Evolutionary conservation across 208 protist species (phyloP).

Genomic region (Angomonas desouzai): DNA sequence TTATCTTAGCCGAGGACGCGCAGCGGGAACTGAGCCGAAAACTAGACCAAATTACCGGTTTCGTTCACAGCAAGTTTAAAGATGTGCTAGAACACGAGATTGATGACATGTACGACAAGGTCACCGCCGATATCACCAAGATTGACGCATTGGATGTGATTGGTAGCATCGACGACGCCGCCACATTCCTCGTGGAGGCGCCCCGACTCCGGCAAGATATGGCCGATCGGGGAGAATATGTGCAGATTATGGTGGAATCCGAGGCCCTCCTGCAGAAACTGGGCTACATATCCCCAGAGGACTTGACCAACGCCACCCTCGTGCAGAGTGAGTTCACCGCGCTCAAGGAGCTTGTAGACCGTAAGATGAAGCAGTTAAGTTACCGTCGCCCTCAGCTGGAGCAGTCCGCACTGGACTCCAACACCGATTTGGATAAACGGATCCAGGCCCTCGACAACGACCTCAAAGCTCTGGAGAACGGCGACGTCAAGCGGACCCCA

Average conservation of each 20-base stretch:
- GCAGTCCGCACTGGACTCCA: conserved; percentile 47
- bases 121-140: conserved; percentile 58
- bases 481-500: conserved; percentile 33
- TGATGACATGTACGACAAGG: conserved; percentile 38
- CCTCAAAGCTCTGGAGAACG: conserved; percentile 36
- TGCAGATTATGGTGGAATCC: conserved; percentile 65
- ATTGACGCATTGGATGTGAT: conserved; percentile 91
- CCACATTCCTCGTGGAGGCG: conserved; percentile 58
- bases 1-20: conserved; percentile 78
- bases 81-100: conserved; percentile 73
- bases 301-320: conserved; percentile 89
- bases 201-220: conserved; percentile 73
- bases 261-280: conserved; percentile 89
- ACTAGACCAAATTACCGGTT: conserved; percentile 75
- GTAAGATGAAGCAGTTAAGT: conserved; percentile 88
- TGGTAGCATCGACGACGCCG: conserved; percentile 62
- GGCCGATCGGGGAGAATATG: conserved; percentile 42
- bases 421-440: conserved; percentile 50
- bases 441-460: conserved; percentile 48
- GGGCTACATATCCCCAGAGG: conserved; percentile 86
- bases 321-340: conserved; percentile 92
- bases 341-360: conserved; percentile 90
- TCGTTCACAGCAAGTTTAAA: conserved; percentile 76
- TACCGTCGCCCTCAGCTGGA: conserved; percentile 60
- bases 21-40: conserved; percentile 82